These are phyloP conservation scores for Aspergillus panamensis DNA, from an alignment of 495 filamentous ascomycete species.

Conservation along the genomic window DNA sequence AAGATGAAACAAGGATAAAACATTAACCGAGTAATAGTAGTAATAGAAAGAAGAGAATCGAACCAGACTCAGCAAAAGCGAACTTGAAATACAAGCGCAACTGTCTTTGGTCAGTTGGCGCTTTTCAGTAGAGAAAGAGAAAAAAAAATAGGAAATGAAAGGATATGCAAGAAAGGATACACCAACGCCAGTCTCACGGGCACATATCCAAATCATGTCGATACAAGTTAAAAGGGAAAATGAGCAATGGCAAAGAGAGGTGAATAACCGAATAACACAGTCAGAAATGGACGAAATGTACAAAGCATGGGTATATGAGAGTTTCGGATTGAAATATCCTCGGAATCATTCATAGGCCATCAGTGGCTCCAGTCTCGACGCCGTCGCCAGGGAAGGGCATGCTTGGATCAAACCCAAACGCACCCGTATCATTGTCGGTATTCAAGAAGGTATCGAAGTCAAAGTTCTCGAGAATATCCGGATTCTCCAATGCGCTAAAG, in stretches of 20 bases:
- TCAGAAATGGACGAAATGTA: conserved; percentile 33
- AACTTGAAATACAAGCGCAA: conserved; percentile 33
- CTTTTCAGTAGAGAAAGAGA: conserved; percentile 13
- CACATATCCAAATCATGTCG: conserved; percentile 35
- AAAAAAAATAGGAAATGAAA: conserved; percentile 18
- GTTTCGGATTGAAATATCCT: conserved; percentile 39
- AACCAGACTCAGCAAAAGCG: conserved; percentile 19
- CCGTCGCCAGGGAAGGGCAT: conserved; percentile 42
- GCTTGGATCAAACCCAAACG: conserved; percentile 52
- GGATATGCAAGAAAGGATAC: conserved; percentile 36
- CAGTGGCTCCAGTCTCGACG: conserved; percentile 51
- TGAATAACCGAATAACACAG: conserved; percentile 25
- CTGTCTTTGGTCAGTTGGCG: conserved; percentile 12
- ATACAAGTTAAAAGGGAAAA: conserved; percentile 21
- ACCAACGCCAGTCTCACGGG: conserved; percentile 44
- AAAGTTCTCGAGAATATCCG: conserved; percentile 82
- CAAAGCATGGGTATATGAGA: conserved; percentile 49
- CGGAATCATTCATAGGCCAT: conserved; percentile 43
- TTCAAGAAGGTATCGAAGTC: conserved; percentile 95
- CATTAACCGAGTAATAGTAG: conserved; percentile 36
- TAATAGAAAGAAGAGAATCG: conserved; percentile 32
- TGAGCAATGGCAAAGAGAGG: conserved; percentile 24
- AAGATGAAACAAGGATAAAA: conserved; percentile 2
- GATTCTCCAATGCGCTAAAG: conserved; percentile 57
- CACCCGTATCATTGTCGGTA: conserved; percentile 50